Base-by-base conservation (phyloP, 208 protist species). In the Leishmania mexicana region DNA sequence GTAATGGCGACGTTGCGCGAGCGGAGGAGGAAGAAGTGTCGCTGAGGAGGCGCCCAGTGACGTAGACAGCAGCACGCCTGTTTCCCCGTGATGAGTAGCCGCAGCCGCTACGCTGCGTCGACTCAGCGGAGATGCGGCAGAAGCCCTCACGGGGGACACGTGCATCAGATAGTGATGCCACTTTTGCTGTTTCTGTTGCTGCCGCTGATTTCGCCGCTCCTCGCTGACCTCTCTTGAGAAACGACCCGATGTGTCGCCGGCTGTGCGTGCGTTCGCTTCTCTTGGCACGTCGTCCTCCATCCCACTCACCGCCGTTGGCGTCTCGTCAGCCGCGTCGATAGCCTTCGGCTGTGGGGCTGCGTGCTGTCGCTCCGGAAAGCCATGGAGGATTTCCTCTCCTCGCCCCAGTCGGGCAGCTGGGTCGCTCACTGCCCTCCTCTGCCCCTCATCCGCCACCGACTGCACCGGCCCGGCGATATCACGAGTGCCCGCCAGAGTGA, bases 91-190 rank as follows among this genome's bases (percentile, higher is more conserved):
- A 28, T n/a, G 53, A 28, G 49, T 64, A 51, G 54, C 53, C 7
- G 15, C 70, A 47, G 58, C 38, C 7, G 42, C 67, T 54, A 28
- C 21, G 49, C 28, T 49, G 35, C 24, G 8, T 47, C 7, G 53
- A 13, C 40, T 31, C 21, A 38, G 57, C 21, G 24, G 57, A 42
- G 75, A 67, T 3, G 38, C 38, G 35, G 24, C 42, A 24, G 53
- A 28, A 15, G 40, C 1, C 76, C 42, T 81, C n/a, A 49, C 40
- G 1, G 77, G 53, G 6, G 81, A 79, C 17, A 75, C 62, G 64
- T 79, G 76, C 42, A 1, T 11, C 70, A 72, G 64, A 47, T 81
- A 85, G 53, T 76, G 75, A n/a, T 15, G 77, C 13, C 53, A 38
- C 38, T 62, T 75, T 19, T 38, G 42, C 31, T 8, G 17, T 21